These are phyloP conservation scores for Macaranga tanarius DNA, from an alignment of 441 rosid species.

Conservation along the genomic window DNA sequence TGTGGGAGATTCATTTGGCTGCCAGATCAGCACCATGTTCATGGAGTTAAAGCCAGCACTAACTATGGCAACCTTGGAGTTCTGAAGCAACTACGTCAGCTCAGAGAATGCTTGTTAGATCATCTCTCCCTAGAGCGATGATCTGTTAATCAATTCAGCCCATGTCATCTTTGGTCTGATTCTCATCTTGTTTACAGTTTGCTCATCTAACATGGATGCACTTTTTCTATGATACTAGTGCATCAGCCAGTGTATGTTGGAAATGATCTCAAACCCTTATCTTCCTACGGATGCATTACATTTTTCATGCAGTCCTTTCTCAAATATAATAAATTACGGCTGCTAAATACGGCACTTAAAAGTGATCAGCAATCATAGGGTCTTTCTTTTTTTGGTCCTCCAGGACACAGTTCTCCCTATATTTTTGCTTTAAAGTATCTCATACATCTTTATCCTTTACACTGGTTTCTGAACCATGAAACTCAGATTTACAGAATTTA, in stretches of 20 bases:
- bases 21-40: neutral
- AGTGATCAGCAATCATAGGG: neutral
- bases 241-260: neutral
- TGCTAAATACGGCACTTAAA: neutral
- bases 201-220: neutral
- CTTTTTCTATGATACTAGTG: neutral
- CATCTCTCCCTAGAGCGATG: neutral
- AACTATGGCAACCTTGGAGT: neutral
- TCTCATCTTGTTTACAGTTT: neutral
- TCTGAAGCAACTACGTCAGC: neutral
- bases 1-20: neutral
- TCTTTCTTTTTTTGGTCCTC: no score
- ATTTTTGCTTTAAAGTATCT: slow-evolving; percentile 1
- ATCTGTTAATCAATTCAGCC: neutral
- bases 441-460: neutral
- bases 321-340: neutral
- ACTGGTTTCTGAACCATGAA: slow-evolving; percentile 6
- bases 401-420: no score
- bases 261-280: neutral
- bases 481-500: neutral
- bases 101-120: neutral
- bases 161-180: neutral
- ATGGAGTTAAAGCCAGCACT: neutral
- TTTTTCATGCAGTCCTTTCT: neutral
- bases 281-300: neutral